phyloP scores from a whole-genome alignment of 306 rosid species.

The Pterocarpus santalinus region DNA sequence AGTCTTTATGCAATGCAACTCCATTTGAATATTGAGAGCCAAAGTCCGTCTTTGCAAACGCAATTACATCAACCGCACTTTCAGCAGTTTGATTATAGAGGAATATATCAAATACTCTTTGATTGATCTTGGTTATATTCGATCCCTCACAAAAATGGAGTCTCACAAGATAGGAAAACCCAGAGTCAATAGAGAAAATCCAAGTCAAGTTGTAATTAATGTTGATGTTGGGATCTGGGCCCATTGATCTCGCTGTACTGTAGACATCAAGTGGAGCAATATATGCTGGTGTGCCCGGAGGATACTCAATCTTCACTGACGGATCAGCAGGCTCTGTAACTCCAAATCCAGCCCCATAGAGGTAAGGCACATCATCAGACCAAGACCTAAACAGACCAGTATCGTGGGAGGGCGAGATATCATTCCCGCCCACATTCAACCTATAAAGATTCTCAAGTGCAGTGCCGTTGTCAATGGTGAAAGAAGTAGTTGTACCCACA shows the following conservation, averaged over 20 bases:
- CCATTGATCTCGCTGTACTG: conserved; percentile 88
- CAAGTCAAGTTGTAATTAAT: conserved; percentile 82
- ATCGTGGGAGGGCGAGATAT: conserved; percentile 78
- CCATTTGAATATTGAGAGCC: conserved; percentile 55
- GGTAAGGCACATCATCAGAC: conserved; percentile 67
- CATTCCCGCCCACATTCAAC: conserved; percentile 89
- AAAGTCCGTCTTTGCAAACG: neutral
- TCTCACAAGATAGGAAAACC: conserved; percentile 86
- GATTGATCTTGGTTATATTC: conserved; percentile 53
- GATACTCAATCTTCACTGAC: conserved; percentile 56
- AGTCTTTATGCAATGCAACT: conserved; percentile 66
- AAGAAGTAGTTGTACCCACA: conserved; percentile 55
- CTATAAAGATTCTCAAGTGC: conserved; percentile 80
- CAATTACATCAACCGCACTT: conserved; percentile 62
- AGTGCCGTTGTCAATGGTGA: conserved; percentile 63
- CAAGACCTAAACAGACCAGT: conserved; percentile 90
- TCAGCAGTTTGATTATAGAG: conserved; percentile 76
- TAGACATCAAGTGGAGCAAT: conserved; percentile 80
- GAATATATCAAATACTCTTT: conserved; percentile 74
- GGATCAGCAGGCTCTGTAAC: conserved; percentile 67
- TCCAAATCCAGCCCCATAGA: conserved; percentile 76
- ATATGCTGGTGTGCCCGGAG: conserved; percentile 55
- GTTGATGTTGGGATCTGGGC: conserved; percentile 63
- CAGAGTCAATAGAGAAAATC: conserved; percentile 77
- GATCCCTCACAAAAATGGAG: conserved; percentile 89